phyloP scores from a whole-genome alignment of 768 basidiomycete genomes.

The Russula dissimulans region DNA sequence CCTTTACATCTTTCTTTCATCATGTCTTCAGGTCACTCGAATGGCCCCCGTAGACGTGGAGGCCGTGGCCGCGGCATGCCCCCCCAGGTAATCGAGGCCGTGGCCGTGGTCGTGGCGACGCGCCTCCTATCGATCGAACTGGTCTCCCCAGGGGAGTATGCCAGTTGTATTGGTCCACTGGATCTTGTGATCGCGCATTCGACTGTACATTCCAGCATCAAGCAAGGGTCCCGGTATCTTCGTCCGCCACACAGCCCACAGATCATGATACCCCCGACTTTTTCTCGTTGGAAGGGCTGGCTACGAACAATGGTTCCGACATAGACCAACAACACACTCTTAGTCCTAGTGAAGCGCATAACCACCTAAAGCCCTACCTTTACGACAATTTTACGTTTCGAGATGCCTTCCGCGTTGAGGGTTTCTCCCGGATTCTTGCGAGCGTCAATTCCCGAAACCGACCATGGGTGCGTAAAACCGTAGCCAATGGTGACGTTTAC shows the following conservation, averaged over 20 bases:
- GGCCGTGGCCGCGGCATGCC: not conserved
- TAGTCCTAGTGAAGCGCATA: constrained; percentile 24
- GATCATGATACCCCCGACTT: constrained; percentile 17
- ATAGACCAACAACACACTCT: constrained; percentile 10
- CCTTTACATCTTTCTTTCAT: not conserved
- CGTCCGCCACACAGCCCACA: not conserved
- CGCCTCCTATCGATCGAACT: not conserved
- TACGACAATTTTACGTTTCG: constrained; percentile 22
- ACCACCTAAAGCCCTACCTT: constrained; percentile 23
- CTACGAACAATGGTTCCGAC: constrained; percentile 16
- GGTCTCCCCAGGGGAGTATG: constrained; percentile 23
- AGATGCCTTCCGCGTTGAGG: constrained; percentile 20
- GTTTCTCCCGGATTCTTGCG: constrained; percentile 23
- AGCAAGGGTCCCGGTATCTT: not conserved
- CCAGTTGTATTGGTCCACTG: constrained; percentile 25
- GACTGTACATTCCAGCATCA: constrained; percentile 25
- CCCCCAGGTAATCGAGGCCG: constrained; percentile 4
- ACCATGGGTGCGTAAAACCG: constrained; percentile 20
- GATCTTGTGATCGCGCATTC: constrained; percentile 22
- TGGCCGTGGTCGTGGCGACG: constrained; percentile 12
- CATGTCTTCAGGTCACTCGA: constrained; percentile 3
- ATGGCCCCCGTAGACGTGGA: not conserved
- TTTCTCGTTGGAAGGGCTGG: constrained; percentile 21
- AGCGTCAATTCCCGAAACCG: constrained; percentile 22
- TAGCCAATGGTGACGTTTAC: not conserved